phyloP scores from a whole-genome alignment of 495 filamentous ascomycete species.

The Aspergillus funiculosus region DNA sequence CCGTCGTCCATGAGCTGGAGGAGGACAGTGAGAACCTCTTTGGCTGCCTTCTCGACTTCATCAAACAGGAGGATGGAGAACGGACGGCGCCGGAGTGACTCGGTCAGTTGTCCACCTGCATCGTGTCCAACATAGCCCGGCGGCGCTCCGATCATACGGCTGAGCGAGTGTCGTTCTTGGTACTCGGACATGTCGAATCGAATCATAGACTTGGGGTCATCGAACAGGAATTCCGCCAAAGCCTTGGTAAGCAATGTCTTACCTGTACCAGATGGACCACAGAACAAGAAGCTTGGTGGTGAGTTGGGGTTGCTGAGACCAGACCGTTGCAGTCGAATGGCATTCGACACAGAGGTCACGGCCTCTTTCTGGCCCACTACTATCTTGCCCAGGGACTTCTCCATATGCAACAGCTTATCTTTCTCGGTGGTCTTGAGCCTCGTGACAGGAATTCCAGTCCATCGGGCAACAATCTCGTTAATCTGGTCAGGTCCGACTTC shows the following conservation, averaged over 20 bases:
- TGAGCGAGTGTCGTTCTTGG: constrained; percentile 93
- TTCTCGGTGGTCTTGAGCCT: constrained; percentile 92
- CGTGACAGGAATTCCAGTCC: constrained; percentile 96
- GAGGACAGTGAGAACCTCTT: constrained; percentile 93
- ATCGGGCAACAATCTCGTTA: constrained; percentile 94
- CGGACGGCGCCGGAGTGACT: constrained; percentile 83
- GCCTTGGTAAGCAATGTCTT: constrained; percentile 97
- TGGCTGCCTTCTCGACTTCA: constrained; percentile 97
- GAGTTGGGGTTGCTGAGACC: constrained; percentile 93
- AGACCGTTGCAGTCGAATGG: constrained; percentile 88
- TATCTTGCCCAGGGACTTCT: constrained; percentile 70
- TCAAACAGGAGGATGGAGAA: constrained; percentile 98
- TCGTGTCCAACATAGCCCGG: constrained; percentile 97
- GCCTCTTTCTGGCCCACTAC: constrained; percentile 94
- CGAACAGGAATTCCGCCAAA: constrained; percentile 95
- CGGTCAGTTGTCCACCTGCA: constrained; percentile 90
- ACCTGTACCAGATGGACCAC: constrained; percentile 94
- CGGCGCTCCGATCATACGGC: constrained; percentile 95
- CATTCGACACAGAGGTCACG: constrained; percentile 88
- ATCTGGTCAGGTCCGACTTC: constrained; percentile 96
- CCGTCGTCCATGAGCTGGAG: constrained; percentile 98
- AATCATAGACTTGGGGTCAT: constrained; percentile 96
- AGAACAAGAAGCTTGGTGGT: constrained; percentile 96
- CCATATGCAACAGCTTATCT: constrained; percentile 94
- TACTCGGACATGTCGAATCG: constrained; percentile 99